Percentiles rank a stretch among this genome's conserved stretches.
Conservation (phyloP, 441 rosid species). For the Mallotus repandus region DNA sequence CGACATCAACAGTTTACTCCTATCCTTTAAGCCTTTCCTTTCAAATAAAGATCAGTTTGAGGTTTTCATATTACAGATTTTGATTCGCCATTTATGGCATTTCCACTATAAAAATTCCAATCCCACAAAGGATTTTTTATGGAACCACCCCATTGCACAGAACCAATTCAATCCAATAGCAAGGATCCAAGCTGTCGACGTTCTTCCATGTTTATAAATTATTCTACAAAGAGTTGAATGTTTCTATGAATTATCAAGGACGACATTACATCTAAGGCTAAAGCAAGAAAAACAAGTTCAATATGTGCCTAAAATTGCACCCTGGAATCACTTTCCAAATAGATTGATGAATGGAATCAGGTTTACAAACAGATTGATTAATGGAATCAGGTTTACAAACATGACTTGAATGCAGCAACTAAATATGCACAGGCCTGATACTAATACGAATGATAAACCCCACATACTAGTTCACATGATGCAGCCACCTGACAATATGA, state of each 20-base stretch:
- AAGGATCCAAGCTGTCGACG: neutral
- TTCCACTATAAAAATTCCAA: neutral
- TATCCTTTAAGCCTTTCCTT: neutral
- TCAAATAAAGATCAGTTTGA: neutral
- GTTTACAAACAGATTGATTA: neutral
- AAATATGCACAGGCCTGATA: slow-evolving; percentile 17
- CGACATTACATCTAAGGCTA: neutral
- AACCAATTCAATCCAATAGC: neutral
- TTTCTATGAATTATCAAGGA: neutral
- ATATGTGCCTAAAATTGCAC: neutral
- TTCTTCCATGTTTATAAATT: neutral
- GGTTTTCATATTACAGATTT: neutral
- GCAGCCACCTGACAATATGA: slow-evolving; percentile 13
- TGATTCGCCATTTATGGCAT: neutral
- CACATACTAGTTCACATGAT: neutral
- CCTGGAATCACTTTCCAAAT: neutral
- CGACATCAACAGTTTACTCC: neutral
- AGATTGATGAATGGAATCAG: neutral
- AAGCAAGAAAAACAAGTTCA: neutral
- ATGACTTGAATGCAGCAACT: neutral
- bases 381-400: neutral
- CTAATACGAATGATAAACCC: slow-evolving; percentile 1
- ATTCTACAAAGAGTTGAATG: neutral
- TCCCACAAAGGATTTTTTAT: neutral
- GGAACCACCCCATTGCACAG: neutral